These are phyloP conservation scores for Postia placenta DNA, from an alignment of 768 basidiomycete species.

Conservation along the genomic window DNA sequence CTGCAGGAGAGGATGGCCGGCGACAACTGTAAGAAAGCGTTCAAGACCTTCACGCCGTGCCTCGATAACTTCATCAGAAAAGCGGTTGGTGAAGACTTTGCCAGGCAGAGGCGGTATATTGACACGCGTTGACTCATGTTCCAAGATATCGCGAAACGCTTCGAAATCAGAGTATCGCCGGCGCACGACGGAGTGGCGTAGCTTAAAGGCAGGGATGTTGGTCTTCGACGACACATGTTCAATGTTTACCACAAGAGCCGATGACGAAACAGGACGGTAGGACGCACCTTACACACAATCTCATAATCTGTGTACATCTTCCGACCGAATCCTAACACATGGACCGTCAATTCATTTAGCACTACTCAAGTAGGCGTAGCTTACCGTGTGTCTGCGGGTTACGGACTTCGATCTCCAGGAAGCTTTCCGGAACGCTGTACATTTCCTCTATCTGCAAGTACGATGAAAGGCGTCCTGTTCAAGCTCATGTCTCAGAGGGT, in stretches of 20 bases:
- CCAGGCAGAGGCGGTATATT: conserved; percentile 97
- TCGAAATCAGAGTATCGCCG: conserved; percentile 64
- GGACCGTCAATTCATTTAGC: neutral
- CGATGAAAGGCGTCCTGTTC: conserved; percentile 22
- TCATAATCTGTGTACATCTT: conserved; percentile 99
- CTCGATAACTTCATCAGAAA: conserved; percentile 97
- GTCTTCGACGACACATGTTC: conserved; percentile 47
- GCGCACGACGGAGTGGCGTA: conserved; percentile 63
- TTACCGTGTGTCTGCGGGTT: conserved; percentile 96
- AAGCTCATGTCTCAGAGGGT: conserved; percentile 22
- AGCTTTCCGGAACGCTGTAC: conserved; percentile 96
- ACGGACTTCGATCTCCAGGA: conserved; percentile 94
- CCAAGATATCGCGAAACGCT: conserved; percentile 95
- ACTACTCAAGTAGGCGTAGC: conserved; percentile 12
- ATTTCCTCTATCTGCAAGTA: conserved; percentile 84
- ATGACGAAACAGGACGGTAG: neutral
- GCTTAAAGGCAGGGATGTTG: conserved; percentile 98
- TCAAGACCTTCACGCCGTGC: conserved; percentile 87
- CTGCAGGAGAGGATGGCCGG: conserved; percentile 95
- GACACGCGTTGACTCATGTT: conserved; percentile 93
- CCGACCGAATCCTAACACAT: conserved; percentile 73
- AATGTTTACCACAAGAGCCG: neutral
- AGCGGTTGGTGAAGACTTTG: conserved; percentile 97
- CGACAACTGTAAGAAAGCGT: conserved; percentile 92
- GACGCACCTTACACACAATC: conserved; percentile 86